Base-by-base conservation (phyloP, 257 asterid species). In the Fraxinus anomala region DNA sequence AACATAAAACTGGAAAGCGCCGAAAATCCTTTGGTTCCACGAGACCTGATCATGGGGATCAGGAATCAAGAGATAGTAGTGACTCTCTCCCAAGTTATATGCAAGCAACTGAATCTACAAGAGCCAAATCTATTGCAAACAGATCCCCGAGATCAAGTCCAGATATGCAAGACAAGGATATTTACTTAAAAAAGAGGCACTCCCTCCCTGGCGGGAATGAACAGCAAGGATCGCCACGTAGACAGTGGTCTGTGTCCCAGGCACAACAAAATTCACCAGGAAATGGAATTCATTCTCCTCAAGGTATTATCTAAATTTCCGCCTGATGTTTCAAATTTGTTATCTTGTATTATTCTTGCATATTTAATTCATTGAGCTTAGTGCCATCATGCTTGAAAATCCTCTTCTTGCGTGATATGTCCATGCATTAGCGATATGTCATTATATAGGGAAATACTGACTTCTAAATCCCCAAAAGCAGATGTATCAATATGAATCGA, bases 41-140 rank as follows among this genome's bases (percentile, higher is more conserved):
- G 33, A 92, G 83, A 76, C 73, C 86, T 21, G 93, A 88, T 75
- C 83, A 87, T 0, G 86, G 73, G 73, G 97, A 92, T 83, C 97
- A 91, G 83, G 99, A 90, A 77, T 89, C 93, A 31, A 88, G 94
- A 85, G 96, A 96, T 77, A 91, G 90, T 77, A 88, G 95, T 73
- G 89, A 73, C 78, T 73, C 96, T 77, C 86, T 96, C 71, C 99
- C 99, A 3, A 91, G 97, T 81, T 96, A 96, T 85, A 96, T 96
- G 99, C 98, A 96, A 83, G 96, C 99, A 4, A 96, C 99, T 56
- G 89, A 96, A 82, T 93, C 99, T 79, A 98, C 99, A 73, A 96
- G 85, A 84, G 97, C 97, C 73, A 96, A 96, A 87, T 92, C 92
- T 72, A 84, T 93, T 72, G 80, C 91, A 19, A 85, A 78, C 84